phyloP scores from a whole-genome alignment of 23 red algal species.

The Rhodosorus marinus region DNA sequence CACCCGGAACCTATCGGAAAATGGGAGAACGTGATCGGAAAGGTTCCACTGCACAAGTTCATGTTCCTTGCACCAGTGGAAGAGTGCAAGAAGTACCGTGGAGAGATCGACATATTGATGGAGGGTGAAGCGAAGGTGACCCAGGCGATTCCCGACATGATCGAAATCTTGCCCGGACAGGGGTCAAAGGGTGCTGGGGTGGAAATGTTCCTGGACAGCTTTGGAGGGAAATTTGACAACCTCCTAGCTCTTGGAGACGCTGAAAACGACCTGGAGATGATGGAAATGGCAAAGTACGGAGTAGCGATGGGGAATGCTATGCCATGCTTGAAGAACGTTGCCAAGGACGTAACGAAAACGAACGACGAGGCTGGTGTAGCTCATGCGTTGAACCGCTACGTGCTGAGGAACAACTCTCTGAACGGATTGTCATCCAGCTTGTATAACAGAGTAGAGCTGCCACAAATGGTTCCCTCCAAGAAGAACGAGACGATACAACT shows the following conservation, averaged over 20 bases:
- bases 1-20: conserved; percentile 17
- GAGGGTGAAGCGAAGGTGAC: no score
- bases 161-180: conserved; percentile 62
- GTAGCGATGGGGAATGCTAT: conserved; percentile 66
- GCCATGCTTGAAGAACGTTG: conserved; percentile 32
- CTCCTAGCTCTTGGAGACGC: conserved; percentile 82
- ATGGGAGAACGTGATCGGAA: conserved; percentile 25
- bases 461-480: no score
- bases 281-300: conserved; percentile 37
- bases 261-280: conserved; percentile 82
- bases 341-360: conserved; percentile 27
- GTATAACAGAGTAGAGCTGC: no score
- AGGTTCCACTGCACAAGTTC: conserved; percentile 44
- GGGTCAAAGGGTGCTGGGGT: conserved; percentile 74
- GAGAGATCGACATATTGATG: no score
- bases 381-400: conserved; percentile 41
- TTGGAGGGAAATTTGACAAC: conserved; percentile 30
- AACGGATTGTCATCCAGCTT: no score
- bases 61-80: conserved; percentile 65
- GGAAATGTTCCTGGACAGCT: conserved; percentile 12
- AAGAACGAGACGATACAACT: no score
- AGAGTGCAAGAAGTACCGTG: conserved; percentile 7
- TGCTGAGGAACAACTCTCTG: no score
- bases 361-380: conserved; percentile 74
- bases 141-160: conserved; percentile 72